These are phyloP conservation scores for Rhodotorula sp. DNA, from an alignment of 1,284 basidiomycete species.

Conservation along the genomic window DNA sequence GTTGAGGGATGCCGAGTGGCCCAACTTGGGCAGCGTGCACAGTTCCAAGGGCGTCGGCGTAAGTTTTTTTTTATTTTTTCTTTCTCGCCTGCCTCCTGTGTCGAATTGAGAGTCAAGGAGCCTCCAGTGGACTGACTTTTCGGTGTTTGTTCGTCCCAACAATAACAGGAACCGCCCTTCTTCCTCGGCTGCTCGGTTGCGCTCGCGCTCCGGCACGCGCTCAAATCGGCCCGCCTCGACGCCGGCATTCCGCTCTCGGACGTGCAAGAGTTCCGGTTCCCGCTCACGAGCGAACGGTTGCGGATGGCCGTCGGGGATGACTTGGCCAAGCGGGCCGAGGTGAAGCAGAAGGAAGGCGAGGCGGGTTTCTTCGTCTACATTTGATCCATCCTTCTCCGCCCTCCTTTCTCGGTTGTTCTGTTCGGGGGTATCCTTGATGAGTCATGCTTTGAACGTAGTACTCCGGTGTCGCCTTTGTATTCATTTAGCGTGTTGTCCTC, in stretches of 20 bases:
- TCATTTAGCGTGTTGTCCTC: neutral
- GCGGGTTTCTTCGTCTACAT: slow-evolving; percentile 46
- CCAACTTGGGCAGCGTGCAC: slow-evolving; percentile 45
- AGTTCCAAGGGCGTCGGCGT: slow-evolving; percentile 31
- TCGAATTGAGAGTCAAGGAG: neutral
- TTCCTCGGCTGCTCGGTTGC: slow-evolving; percentile 47
- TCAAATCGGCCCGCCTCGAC: slow-evolving; percentile 45
- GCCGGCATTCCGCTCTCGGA: slow-evolving; percentile 31
- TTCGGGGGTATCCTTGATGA: neutral
- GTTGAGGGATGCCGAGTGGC: slow-evolving; percentile 45
- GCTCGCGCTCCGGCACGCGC: slow-evolving; percentile 48
- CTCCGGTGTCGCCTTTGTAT: too few species aligned
- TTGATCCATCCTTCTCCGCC: slow-evolving; percentile 16
- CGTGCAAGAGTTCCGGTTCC: slow-evolving; percentile 44
- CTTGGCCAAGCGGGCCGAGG: slow-evolving; percentile 41
- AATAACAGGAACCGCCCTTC: slow-evolving; percentile 50
- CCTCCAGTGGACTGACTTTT: neutral
- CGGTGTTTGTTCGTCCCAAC: neutral
- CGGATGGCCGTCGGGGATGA: slow-evolving; percentile 46
- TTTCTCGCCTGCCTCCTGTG: too few species aligned
- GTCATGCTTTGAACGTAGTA: neutral
- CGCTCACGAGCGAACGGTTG: slow-evolving; percentile 49
- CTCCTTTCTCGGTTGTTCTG: neutral
- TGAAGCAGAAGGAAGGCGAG: slow-evolving; percentile 45
- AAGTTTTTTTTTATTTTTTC: neutral